phyloP scores from a whole-genome alignment of 257 asterid species.

The Solanum clarkiae region DNA sequence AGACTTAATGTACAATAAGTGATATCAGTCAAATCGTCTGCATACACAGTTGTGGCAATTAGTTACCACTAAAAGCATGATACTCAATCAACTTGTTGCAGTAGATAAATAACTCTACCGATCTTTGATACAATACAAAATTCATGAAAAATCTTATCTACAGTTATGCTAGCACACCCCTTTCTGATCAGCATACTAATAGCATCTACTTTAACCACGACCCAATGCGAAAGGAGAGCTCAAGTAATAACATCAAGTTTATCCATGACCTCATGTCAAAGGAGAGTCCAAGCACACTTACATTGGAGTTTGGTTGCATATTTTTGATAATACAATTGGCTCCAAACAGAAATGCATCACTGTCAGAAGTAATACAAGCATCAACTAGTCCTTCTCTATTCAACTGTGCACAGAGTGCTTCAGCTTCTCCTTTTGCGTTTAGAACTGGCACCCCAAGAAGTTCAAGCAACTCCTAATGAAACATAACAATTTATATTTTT shows the following conservation, averaged over 20 bases:
- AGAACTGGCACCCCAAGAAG: constrained; percentile 90
- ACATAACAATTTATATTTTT: not conserved
- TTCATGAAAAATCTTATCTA: not conserved
- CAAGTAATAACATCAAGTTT: not conserved
- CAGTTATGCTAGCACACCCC: not conserved
- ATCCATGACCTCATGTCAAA: not conserved
- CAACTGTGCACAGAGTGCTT: constrained; percentile 88
- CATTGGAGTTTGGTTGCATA: constrained; percentile 65
- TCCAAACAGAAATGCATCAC: constrained; percentile 85
- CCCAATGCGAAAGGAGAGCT: not conserved
- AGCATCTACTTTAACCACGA: not conserved
- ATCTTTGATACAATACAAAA: not conserved
- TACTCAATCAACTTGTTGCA: not conserved
- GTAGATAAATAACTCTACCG: not conserved
- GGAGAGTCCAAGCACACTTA: constrained; percentile 12
- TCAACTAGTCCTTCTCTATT: constrained; percentile 75
- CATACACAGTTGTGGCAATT: not conserved
- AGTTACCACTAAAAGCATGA: not conserved
- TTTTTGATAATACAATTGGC: constrained; percentile 73
- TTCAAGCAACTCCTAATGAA: constrained; percentile 65
- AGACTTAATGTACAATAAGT: not conserved
- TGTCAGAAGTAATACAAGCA: constrained; percentile 93
- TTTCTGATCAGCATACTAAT: not conserved
- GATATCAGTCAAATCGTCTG: not conserved
- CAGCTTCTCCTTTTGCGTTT: constrained; percentile 86